Base-by-base conservation (phyloP, 2,329 filamentous ascomycete species). In the Chaetothyriales sp. region DNA sequence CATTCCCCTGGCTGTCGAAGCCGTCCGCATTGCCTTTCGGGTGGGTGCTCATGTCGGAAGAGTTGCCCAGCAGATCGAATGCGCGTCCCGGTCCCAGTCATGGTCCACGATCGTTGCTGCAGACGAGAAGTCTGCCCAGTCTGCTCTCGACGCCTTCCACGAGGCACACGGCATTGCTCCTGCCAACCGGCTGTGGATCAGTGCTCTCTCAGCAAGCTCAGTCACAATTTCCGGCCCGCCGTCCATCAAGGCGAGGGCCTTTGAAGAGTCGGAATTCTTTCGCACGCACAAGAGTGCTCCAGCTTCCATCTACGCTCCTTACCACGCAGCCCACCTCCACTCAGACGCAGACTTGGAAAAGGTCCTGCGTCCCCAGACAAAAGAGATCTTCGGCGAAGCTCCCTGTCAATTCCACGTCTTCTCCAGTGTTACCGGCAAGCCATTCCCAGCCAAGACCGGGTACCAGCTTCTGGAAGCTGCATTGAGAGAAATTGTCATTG, bases 191-290 rank as follows among this genome's bases (percentile, higher is more conserved):
- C 74, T 76, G 2, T 80, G 78, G 64, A 68, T 80, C 61, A 79
- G 76, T 59, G 76, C 76, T 15, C 71, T 79, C 53, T 78, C 76
- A 55, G 70, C 72, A 39, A 78, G 76, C 66, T 75, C 76, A 39
- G 64, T 80, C 51, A 80, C 77, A 15, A 71, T 80, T 61, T 79
- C 75, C 55, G 77, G 75, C 45, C 77, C 77, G 18, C 77, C 77
- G 6, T 67, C 68, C 10, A 73, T 72, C 3, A 71, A 76, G 36
- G 69, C 71, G 55, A 67, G 70, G 19, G 69, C 79, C 49, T 73
- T 79, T 57, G 65, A 77, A 49, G 51, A 55, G 7, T 67, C 64
- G 18, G 67, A 71, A 26, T 65, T 72, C 39, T 69, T 77, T 44
- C 70, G 69, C 48, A 68, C 70, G 44, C 70, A 70, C 55, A 73